Conservation (phyloP, 23 red algal species). For the Gracilaria gracilis region DNA sequence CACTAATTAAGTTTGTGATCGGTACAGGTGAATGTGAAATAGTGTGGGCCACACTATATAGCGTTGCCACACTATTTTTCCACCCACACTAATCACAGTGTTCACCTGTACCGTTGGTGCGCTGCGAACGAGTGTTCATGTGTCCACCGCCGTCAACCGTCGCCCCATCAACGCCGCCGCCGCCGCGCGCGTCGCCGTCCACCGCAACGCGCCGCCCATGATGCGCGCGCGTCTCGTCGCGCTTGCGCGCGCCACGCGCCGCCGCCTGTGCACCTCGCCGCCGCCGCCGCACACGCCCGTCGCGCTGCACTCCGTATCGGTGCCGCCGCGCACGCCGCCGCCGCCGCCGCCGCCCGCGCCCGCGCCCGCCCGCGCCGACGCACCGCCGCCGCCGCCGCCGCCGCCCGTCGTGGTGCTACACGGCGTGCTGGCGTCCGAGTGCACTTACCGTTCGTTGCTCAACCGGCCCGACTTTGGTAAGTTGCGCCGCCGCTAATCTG, state of each 20-base stretch:
- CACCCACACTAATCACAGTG: no score
- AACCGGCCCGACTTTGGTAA: conserved; percentile 87
- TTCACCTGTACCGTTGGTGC: no score
- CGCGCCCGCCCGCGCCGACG: no score
- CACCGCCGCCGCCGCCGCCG: no score
- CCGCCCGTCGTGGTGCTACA: conserved; percentile 91
- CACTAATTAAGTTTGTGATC: no score
- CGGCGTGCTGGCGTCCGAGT: conserved; percentile 83
- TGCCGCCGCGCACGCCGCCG: not conserved
- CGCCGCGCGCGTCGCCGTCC: not conserved
- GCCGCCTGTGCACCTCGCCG: not conserved
- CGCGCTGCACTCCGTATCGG: not conserved
- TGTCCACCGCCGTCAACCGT: not conserved
- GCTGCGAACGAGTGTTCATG: no score
- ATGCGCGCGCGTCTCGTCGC: not conserved
- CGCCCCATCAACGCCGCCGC: not conserved
- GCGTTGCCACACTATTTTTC: no score
- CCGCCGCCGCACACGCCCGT: no score
- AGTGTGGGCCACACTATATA: no score
- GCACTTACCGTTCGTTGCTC: conserved; percentile 83
- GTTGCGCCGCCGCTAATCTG: not conserved
- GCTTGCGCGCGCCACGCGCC: not conserved
- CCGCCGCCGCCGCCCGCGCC: no score
- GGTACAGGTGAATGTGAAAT: no score
- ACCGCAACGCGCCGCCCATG: no score